phyloP scores from a whole-genome alignment of 257 asterid species.

The Perilla frutescens region DNA sequence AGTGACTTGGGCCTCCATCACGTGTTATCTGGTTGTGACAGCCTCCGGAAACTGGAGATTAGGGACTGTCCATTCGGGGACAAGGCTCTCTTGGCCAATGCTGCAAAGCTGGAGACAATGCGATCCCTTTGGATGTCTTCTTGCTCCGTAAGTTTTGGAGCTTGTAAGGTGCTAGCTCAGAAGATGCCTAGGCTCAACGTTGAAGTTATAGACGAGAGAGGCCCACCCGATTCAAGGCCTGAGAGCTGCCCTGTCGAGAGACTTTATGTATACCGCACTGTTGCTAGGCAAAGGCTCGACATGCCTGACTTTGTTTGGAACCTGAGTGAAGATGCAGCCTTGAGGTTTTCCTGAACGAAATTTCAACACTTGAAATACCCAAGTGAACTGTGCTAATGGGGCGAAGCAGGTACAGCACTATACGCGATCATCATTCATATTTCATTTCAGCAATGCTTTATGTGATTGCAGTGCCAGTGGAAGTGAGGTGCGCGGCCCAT shows the following conservation, averaged over 20 bases:
- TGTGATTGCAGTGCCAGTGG: constrained; percentile 49
- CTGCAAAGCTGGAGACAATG: constrained; percentile 98
- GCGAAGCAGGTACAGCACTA: constrained; percentile 49
- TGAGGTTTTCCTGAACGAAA: constrained; percentile 41
- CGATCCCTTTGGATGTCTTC: constrained; percentile 99
- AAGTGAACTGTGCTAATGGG: neutral
- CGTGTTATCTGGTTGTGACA: constrained; percentile 86
- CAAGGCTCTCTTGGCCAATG: constrained; percentile 93
- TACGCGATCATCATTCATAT: constrained; percentile 37
- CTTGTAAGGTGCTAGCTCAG: constrained; percentile 84
- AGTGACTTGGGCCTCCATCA: constrained; percentile 89
- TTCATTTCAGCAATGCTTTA: constrained; percentile 42
- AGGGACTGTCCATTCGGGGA: constrained; percentile 97
- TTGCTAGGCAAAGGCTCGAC: constrained; percentile 83
- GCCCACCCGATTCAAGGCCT: constrained; percentile 78
- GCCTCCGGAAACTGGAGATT: constrained; percentile 90
- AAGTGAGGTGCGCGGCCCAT: no score
- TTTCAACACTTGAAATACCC: neutral
- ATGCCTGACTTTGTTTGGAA: constrained; percentile 89
- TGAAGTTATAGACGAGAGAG: constrained; percentile 93
- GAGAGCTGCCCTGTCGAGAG: constrained; percentile 76
- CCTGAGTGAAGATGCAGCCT: constrained; percentile 55
- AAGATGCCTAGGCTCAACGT: constrained; percentile 85
- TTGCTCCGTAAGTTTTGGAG: constrained; percentile 89
- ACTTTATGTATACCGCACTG: constrained; percentile 80